Evolutionary conservation across 1,284 basidiomycete species (phyloP), one percentile per base, ranked within the genome.

Genomic region (Melanopsichium pennsylvanicum): DNA sequence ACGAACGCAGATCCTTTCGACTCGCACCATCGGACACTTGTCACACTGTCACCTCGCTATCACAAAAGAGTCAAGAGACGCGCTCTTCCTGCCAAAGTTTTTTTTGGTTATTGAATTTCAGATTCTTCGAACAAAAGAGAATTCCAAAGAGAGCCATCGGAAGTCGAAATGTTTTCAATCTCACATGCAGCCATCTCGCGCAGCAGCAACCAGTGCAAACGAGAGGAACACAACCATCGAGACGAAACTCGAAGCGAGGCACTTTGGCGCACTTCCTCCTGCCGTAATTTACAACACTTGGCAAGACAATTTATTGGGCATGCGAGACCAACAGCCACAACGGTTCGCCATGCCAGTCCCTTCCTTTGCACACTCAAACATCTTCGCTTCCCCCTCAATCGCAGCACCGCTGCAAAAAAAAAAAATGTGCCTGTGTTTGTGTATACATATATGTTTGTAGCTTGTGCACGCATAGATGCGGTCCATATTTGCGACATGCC

Each of bases 91-190:
- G 9, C 31, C 31, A 19, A 5, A 19, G 18, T 43, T 43, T 18
- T 2, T 22, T 33, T 33, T 32, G 6, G 19, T 33, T 33, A 27
- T n/a, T 21, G 26, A 26, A 10, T 25, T 23, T 39, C 3, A 34
- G 16, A 18, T 9, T 8, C 5, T 7, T 8, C 33, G 6, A 34
- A 34, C 6, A n/a, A 13, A n/a, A 41, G 5, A 19, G 26, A 41
- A 41, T 39, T 27, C 33, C 21, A 41, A 4, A 37, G 19, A n/a
- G 29, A 27, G 16, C 38, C 43, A 25, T 44, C 42, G 47, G 47
- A 50, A 41, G 36, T 58, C 42, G 55, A 58, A 57, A 44, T 21
- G n/a, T n/a, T n/a, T n/a, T n/a, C n/a, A n/a, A n/a, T n/a, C n/a
- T n/a, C n/a, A n/a, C 33, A 35, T 27, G 15, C 36, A 22, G 29